These are phyloP conservation scores for Ascochyta clinopodiicola DNA, from an alignment of 2,329 filamentous ascomycete genomes.

Conservation along the genomic window DNA sequence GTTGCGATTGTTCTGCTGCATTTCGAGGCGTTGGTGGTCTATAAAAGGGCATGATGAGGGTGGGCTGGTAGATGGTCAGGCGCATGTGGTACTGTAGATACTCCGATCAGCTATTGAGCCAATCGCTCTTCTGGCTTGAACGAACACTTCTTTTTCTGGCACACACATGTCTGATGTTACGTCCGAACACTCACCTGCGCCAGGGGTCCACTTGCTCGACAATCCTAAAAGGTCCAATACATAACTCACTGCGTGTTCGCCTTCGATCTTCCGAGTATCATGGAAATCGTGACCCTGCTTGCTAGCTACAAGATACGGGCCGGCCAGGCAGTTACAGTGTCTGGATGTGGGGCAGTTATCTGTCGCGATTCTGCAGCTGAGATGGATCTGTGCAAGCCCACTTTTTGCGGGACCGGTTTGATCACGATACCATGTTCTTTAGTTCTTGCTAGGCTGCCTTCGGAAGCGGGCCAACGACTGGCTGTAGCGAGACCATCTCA, in stretches of 20 bases:
- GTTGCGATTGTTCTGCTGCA: constrained; percentile 16
- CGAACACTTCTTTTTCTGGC: neutral
- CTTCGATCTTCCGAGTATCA: too few species aligned
- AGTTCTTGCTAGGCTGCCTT: too few species aligned
- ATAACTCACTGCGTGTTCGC: too few species aligned
- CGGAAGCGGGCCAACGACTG: too few species aligned
- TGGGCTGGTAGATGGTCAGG: constrained; percentile 4
- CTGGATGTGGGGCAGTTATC: neutral
- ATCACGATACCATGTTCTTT: neutral
- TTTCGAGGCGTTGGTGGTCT: constrained; percentile 22
- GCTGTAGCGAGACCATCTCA: too few species aligned
- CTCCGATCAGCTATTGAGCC: neutral
- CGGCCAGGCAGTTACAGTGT: neutral
- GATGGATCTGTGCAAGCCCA: neutral
- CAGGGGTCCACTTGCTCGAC: too few species aligned
- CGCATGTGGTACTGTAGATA: constrained; percentile 5
- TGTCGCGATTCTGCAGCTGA: neutral
- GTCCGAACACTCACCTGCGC: too few species aligned
- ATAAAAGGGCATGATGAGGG: constrained; percentile 9
- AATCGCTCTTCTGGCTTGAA: neutral
- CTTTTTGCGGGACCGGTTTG: neutral
- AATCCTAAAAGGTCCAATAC: too few species aligned
- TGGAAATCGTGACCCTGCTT: too few species aligned
- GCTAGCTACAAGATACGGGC: neutral
- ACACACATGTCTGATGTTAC: neutral